These are phyloP conservation scores for Boletus eberwhitei DNA, from an alignment of 768 basidiomycete genomes.

Conservation along the genomic window DNA sequence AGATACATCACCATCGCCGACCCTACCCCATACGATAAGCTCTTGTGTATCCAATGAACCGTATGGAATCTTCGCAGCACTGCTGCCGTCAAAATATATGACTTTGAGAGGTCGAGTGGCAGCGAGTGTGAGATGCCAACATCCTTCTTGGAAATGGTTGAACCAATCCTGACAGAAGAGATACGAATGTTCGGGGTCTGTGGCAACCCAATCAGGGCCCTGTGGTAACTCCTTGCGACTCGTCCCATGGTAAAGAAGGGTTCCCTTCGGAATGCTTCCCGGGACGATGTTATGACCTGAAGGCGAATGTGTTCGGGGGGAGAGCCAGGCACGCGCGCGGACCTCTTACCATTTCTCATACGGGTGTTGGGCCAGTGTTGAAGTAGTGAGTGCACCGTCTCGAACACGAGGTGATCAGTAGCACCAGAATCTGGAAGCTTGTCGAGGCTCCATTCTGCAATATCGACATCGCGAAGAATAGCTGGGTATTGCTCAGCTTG, in stretches of 20 bases:
- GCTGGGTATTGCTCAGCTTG: background rate
- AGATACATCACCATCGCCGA: slow-evolving; percentile 11
- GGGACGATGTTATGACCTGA: slow-evolving; percentile 29
- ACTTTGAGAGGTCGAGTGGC: slow-evolving; percentile 37
- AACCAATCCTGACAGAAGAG: slow-evolving; percentile 32
- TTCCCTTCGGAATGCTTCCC: slow-evolving; percentile 33
- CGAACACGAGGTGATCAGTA: slow-evolving; percentile 27
- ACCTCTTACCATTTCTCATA: slow-evolving; percentile 40
- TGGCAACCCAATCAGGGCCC: slow-evolving; percentile 33
- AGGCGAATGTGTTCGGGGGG: slow-evolving; percentile 11
- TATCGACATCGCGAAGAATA: background rate
- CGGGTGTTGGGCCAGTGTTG: slow-evolving; percentile 48
- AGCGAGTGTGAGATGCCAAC: slow-evolving; percentile 18
- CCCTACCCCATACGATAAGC: slow-evolving; percentile 40
- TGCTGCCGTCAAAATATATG: slow-evolving; percentile 52
- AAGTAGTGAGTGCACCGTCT: slow-evolving; percentile 28
- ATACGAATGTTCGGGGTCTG: slow-evolving; percentile 37
- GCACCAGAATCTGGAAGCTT: slow-evolving; percentile 21
- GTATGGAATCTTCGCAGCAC: slow-evolving; percentile 40
- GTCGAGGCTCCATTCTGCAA: slow-evolving; percentile 22
- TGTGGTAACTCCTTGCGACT: slow-evolving; percentile 21
- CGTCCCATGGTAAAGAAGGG: slow-evolving; percentile 36
- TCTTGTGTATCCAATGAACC: slow-evolving; percentile 49
- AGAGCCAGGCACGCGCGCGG: slow-evolving; percentile 7
- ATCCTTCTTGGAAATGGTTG: background rate